phyloP scores from a whole-genome alignment of 2,329 filamentous ascomycete genomes.

The Colletotrichum somersetense region DNA sequence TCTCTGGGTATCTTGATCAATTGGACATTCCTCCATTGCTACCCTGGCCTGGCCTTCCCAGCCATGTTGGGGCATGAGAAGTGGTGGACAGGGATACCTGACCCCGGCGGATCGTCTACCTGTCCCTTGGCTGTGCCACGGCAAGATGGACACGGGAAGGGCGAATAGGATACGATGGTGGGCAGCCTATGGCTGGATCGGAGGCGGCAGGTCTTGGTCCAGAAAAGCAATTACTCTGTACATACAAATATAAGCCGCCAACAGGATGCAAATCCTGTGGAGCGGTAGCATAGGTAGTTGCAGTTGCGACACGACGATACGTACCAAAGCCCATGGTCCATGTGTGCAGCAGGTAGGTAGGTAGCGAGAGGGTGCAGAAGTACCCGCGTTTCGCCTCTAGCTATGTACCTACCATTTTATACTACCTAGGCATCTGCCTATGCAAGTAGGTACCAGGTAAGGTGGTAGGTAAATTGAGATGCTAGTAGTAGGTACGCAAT shows the following conservation, averaged over 20 bases:
- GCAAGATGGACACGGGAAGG: slow-evolving; percentile 15
- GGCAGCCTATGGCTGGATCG: slow-evolving; percentile 17
- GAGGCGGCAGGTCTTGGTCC: slow-evolving; percentile 20
- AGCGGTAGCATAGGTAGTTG: slow-evolving; percentile 34
- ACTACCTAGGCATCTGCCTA: too few species aligned
- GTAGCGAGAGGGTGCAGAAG: slow-evolving; percentile 1
- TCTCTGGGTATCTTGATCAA: slow-evolving; percentile 12
- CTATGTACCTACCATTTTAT: too few species aligned
- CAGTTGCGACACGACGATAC: slow-evolving; percentile 7
- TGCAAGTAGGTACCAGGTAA: neutral
- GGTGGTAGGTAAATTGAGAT: too few species aligned
- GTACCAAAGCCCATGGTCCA: neutral
- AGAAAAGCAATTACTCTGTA: slow-evolving; percentile 6
- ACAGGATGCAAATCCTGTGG: slow-evolving; percentile 35
- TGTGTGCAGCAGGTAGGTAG: neutral
- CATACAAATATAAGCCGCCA: slow-evolving; percentile 6
- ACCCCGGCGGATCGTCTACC: slow-evolving; percentile 8
- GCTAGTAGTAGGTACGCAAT: too few species aligned
- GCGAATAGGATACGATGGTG: slow-evolving; percentile 15
- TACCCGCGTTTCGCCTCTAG: neutral
- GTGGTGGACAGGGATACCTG: slow-evolving; percentile 16
- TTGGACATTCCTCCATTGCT: neutral
- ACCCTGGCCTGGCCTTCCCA: neutral
- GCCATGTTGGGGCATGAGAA: neutral
- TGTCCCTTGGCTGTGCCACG: slow-evolving; percentile 17